Percentiles rank a stretch among this genome's conserved stretches.
Evolutionary conservation across 225 moss, liverwort and hornwort genomes (phyloP).

Genomic region (Sphagnum tenellum): DNA sequence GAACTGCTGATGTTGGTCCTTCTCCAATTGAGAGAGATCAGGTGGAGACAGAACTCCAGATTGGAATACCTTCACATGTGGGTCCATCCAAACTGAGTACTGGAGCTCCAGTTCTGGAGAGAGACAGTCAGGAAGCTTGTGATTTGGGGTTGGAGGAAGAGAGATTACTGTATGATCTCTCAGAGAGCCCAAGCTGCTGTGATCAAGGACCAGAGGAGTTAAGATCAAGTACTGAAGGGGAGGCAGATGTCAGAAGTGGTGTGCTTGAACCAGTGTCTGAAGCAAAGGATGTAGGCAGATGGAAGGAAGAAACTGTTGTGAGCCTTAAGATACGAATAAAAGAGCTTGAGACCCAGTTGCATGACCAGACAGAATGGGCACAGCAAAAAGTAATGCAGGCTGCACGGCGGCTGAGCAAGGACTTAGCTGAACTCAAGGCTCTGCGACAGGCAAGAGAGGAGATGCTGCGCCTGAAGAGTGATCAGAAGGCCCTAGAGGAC

Average conservation of each 20-base stretch:
- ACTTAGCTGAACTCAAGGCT: slow-evolving; percentile 45
- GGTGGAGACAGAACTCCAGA: slow-evolving; percentile 7
- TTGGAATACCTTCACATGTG: slow-evolving; percentile 5
- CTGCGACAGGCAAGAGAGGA: slow-evolving; percentile 58
- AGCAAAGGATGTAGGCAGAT: slow-evolving; percentile 14
- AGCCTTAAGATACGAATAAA: slow-evolving; percentile 19
- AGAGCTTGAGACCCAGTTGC: slow-evolving; percentile 45
- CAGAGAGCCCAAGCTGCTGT: slow-evolving; percentile 9
- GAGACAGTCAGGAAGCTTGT: slow-evolving; percentile 2
- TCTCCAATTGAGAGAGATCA: neutral
- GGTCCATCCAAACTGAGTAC: slow-evolving; percentile 2
- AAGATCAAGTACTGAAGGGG: slow-evolving; percentile 6
- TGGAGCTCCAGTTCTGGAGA: slow-evolving; percentile 8
- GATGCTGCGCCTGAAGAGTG: slow-evolving; percentile 46
- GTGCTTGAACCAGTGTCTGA: slow-evolving; percentile 9
- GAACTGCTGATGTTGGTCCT: too few relatives aligned
- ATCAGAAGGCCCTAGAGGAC: slow-evolving; percentile 54
- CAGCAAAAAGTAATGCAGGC: slow-evolving; percentile 65
- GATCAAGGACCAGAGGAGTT: slow-evolving; percentile 5
- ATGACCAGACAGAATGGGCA: slow-evolving; percentile 47
- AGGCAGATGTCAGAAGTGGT: slow-evolving; percentile 2
- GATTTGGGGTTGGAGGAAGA: slow-evolving; percentile 6
- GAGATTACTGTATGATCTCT: slow-evolving; percentile 10
- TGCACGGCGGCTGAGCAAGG: slow-evolving; percentile 42
- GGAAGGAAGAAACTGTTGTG: slow-evolving; percentile 10